phyloP scores from a whole-genome alignment of 2,329 filamentous ascomycete species.

The Xylariaceae sp. region DNA sequence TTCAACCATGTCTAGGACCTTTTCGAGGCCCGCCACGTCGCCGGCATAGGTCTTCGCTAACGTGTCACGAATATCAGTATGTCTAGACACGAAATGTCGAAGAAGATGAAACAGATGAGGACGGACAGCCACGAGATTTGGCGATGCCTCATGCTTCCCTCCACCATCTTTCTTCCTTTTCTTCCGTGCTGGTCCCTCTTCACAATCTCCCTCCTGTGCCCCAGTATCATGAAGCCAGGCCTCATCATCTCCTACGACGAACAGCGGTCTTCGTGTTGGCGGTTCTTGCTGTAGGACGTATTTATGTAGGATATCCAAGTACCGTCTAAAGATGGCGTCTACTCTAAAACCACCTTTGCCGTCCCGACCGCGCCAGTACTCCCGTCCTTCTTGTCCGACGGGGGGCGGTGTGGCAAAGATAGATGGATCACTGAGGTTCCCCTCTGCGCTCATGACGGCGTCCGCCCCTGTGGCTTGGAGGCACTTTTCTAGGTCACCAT shows the following conservation, averaged over 20 bases:
- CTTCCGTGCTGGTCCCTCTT: slow-evolving; percentile 47
- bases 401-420: slow-evolving; percentile 77
- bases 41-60: slow-evolving; percentile 72
- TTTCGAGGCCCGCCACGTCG: slow-evolving; percentile 78
- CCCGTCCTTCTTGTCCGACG: slow-evolving; percentile 68
- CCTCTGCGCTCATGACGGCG: slow-evolving; percentile 94
- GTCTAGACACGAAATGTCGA: slow-evolving; percentile 76
- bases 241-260: slow-evolving; percentile 65
- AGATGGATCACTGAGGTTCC: slow-evolving; percentile 88
- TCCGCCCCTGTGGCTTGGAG: slow-evolving; percentile 86
- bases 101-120: slow-evolving; percentile 93
- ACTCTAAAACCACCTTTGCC: slow-evolving; percentile 86
- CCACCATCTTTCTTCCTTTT: slow-evolving; percentile 46
- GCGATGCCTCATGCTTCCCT: slow-evolving; percentile 57
- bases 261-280: slow-evolving; percentile 74
- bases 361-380: slow-evolving; percentile 84
- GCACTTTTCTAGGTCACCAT: slow-evolving; percentile 77
- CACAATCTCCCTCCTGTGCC: slow-evolving; percentile 37
- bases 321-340: slow-evolving; percentile 85
- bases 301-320: slow-evolving; percentile 86
- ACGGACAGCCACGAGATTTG: slow-evolving; percentile 82
- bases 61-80: slow-evolving; percentile 86
- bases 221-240: slow-evolving; percentile 50
- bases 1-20: slow-evolving; percentile 77
- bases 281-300: slow-evolving; percentile 72